Base-by-base conservation (phyloP, 2,329 filamentous ascomycete species). In the Calonectria multiphialidica region DNA sequence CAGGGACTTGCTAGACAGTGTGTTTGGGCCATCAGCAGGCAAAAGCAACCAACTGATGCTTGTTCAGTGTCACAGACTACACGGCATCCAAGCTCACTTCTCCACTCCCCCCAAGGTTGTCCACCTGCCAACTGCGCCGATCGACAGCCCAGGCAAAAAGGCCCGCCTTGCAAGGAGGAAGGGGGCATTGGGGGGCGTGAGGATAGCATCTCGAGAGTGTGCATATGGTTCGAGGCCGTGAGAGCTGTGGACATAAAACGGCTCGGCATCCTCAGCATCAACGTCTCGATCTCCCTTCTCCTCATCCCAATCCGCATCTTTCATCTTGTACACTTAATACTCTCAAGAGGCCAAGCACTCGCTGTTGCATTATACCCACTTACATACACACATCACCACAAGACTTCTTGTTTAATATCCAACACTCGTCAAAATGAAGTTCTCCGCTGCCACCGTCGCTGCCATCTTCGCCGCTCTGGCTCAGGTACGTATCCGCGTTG, bases 381-480 rank as follows among this genome's bases (percentile, higher is more conserved):
- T n/a, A 9, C 16, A 33, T 37, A 57, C 18, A 30, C 28, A 5
- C 28, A 30, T 30, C 28, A 30, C n/a, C n/a, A n/a, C 47, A 71
- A 72, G 49, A 70, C 44, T 49, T 15, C 15, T 64, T 35, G 49
- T 66, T 63, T 59, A 74, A 49, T 75, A 57, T 70, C 42, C 47
- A 59, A 68, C 40, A 65, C 15, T 55, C 68, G 66, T 62, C 76
- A 75, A 44, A 67, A 84, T 84, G 83, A 83, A 83, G 81, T 81
- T 83, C 80, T 77, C 81, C 76, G 76, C 75, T 72, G 68, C 77
- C 25, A 72, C 79, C 55, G 25, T 82, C 72, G 66, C 81, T 53
- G 79, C 68, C 28, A 47, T 81, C 75, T 74, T 83, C 37, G 78
- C 78, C 53, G 78, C 80, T 40, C 16, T 66, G 33, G 67, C 64